Evolutionary conservation across 805 yeast species (phyloP), one percentile per base, ranked within the genome.

Genomic region (Tanozyma kutaoensis): DNA sequence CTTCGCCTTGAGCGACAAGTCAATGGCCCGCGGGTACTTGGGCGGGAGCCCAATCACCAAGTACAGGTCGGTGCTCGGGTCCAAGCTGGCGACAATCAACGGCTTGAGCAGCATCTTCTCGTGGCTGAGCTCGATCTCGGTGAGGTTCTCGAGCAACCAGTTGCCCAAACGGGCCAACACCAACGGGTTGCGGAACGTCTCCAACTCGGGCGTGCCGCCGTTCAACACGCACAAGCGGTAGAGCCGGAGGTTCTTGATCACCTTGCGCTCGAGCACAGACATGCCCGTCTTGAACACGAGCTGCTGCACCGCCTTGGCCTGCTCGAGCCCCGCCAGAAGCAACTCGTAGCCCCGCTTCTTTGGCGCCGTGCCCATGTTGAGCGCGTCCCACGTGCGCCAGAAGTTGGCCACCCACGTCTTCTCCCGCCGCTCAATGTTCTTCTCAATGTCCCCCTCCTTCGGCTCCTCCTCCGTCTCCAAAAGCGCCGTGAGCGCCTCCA

Each of bases 41-140:
- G 95, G 91, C 0, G 94, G 86, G 30, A 86, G 52, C 0, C 97
- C 98, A 20, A 91, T 75, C 0, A 88, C 95, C 25, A 88, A 52
- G 46, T 80, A 88, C 0, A 91, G 79, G 34, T 77, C 79, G 3
- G 81, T 70, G 9, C 61, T 56, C 21, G 66, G 69, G 47, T 86
- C 85, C 29, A 82, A 62, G 23, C 91, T 68, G 0, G 96, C 96
- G 18, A 91, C 64, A 2, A 88, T 91, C 39, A 88, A 55, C 2
- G 98, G 97, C 28, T 79, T 54, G 23, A 79, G 53, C 3, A 55
- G 43, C 12, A 38, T 24, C 17, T 35, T 44, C 13, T 30, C 23
- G 29, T 49, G 39, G 29, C 35, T 30, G 25, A 59, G 50, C 35
- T 79, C 86, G 12, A 77, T 54, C 45, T 85, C 95, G 4, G 93